Conservation (phyloP, 2,329 filamentous ascomycete species). For the Aspergillus pseudonomiae region DNA sequence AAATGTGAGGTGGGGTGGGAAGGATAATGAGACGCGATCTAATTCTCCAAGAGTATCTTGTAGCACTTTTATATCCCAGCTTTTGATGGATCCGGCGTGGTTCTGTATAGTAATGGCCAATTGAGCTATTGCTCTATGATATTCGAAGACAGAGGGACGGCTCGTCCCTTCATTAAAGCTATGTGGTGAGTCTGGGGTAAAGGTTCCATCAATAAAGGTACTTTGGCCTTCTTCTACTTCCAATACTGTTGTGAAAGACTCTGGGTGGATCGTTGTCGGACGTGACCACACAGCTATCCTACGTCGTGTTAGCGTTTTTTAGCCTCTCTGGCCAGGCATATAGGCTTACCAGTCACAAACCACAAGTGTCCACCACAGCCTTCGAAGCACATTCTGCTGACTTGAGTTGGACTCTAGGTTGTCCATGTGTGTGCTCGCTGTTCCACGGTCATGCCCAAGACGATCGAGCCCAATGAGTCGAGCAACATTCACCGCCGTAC, state of each 20-base stretch:
- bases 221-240: neutral
- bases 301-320: neutral
- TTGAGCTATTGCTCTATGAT: neutral
- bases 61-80: neutral
- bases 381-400: neutral
- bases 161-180: neutral
- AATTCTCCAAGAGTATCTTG: neutral
- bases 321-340: neutral
- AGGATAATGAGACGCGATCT: neutral
- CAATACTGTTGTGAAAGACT: neutral
- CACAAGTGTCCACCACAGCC: neutral
- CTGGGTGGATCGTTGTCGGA: neutral
- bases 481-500: neutral
- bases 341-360: neutral
- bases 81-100: neutral
- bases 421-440: neutral
- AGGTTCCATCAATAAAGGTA: neutral
- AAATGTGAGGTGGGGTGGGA: neutral
- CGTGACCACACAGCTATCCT: neutral
- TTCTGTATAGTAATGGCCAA: neutral
- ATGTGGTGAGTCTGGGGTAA: neutral
- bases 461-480: neutral
- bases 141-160: neutral
- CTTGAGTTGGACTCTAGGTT: neutral
- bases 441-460: neutral